Percentiles rank a stretch among this genome's conserved stretches.
These are phyloP conservation scores for Globisporangium barbulae DNA, from an alignment of 352 stramenopile genomes.

Conservation along the genomic window DNA sequence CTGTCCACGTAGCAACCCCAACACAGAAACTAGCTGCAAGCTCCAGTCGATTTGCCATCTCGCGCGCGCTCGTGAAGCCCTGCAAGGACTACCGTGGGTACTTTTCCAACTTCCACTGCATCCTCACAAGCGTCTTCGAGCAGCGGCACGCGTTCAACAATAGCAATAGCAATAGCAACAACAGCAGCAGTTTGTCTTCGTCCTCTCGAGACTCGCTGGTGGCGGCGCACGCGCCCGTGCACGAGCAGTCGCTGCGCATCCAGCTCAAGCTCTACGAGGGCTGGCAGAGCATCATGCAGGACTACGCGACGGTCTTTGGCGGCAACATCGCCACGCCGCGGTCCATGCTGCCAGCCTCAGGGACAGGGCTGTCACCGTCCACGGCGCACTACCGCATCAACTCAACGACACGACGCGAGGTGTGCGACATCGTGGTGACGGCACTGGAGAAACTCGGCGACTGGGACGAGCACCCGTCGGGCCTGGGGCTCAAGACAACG, in stretches of 20 bases:
- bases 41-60: conserved; percentile 2
- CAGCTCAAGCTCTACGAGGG: conserved; percentile 80
- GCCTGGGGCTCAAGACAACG: conserved; percentile 81
- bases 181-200: not conserved
- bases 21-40: not conserved
- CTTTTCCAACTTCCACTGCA: conserved; percentile 75
- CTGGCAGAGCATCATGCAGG: conserved; percentile 83
- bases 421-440: conserved; percentile 78
- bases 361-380: conserved; percentile 33
- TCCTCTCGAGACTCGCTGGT: conserved; percentile 19
- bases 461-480: conserved; percentile 77
- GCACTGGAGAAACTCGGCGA: conserved; percentile 51
- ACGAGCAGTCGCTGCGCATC: conserved; percentile 52
- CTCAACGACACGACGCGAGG: conserved; percentile 64
- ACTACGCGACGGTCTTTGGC: conserved; percentile 84
- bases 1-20: not conserved
- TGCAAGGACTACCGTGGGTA: conserved; percentile 56
- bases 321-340: conserved; percentile 28
- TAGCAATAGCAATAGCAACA: not conserved
- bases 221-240: conserved; percentile 8
- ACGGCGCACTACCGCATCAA: conserved; percentile 82
- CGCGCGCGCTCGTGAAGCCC: conserved; percentile 13
- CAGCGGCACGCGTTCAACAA: conserved; percentile 24
- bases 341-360: conserved; percentile 32
- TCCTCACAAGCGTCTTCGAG: conserved; percentile 70